Evolutionary conservation across 1,139 yeast species (phyloP), one percentile per base, ranked within the genome.

Genomic region (Blastobotrys buckinghamii): DNA sequence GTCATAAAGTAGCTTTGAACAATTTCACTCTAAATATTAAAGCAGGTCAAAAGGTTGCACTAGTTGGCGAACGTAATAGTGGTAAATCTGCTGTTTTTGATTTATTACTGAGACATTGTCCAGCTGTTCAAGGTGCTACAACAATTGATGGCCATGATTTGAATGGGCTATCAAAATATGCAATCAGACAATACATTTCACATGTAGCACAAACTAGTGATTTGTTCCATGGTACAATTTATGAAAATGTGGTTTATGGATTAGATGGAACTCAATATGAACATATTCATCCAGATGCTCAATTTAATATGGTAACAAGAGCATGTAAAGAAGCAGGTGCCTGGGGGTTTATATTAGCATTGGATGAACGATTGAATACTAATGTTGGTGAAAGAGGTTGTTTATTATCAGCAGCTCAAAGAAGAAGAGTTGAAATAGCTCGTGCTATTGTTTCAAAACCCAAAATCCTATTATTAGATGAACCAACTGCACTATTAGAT

Each of bases 51-150:
- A 88, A 88, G 59, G 88, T 90, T 12, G 90, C 97, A 65, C 79
- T 92, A 56, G 97, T 90, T 12, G 98, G 97, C 0, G 97, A 96
- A 3, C 85, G 95, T 2, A 97, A 97, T 16, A 81, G 94, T 54
- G 98, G 97, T 32, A 92, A 92, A 66, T 87, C 96, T 0, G 89
- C 97, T 0, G 82, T 92, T 33, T 81, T 95, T 1, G 86, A 92
- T 29, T 69, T 92, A 49, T 65, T 92, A 49, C 68, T 89, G 51
- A 71, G 96, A 47, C 88, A 86, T 64, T 92, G 90, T 63, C 88
- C 86, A 59, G 95, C 96, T 2, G 61, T 70, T 0, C 59, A 67
- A 0, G 97, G 97, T 8, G 59, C 66, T 35, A 81, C 90, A 40
- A 61, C 74, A 17, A 76, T 90, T 35, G 94, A 89, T 59, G 83